phyloP scores from a whole-genome alignment of 1,284 basidiomycete species.

The Heterobasidion occidentale region DNA sequence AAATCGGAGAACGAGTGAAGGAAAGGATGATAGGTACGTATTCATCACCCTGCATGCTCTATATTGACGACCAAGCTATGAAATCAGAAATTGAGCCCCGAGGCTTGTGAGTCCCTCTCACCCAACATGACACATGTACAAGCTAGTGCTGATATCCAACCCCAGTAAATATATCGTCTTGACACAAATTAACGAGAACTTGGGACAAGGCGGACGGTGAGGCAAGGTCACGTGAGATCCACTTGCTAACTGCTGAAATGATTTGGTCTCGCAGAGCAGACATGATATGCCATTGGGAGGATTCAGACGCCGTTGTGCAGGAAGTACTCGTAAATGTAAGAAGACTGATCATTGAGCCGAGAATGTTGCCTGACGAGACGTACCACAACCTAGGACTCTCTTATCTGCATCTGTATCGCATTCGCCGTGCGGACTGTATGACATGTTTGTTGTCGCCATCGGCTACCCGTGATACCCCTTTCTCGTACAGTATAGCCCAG shows the following conservation, averaged over 20 bases:
- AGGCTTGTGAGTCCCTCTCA: constrained; percentile 58
- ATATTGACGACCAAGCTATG: constrained; percentile 4
- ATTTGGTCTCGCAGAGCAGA: constrained; percentile 33
- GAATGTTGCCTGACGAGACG: constrained; percentile 8
- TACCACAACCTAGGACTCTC: constrained; percentile 42
- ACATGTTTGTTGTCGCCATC: constrained; percentile 9
- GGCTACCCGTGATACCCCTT: constrained; percentile 9
- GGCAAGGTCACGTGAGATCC: constrained; percentile 14
- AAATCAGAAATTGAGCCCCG: constrained; percentile 59
- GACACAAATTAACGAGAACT: constrained; percentile 75
- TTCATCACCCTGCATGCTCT: not conserved
- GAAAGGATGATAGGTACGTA: constrained; percentile 60
- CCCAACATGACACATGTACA: not conserved
- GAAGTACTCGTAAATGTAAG: constrained; percentile 62
- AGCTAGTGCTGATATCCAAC: not conserved
- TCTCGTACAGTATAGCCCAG: not conserved
- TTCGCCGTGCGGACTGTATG: constrained; percentile 54
- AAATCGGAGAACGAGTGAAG: constrained; percentile 75
- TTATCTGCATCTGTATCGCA: constrained; percentile 72
- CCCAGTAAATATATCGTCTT: constrained; percentile 75
- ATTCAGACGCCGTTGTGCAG: constrained; percentile 59
- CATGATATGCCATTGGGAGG: constrained; percentile 71
- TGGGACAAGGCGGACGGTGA: constrained; percentile 73
- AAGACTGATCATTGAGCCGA: not conserved
- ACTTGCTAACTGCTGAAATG: constrained; percentile 5